These are phyloP conservation scores for Sungouiella blattae DNA, from an alignment of 805 yeast species.

Conservation along the genomic window DNA sequence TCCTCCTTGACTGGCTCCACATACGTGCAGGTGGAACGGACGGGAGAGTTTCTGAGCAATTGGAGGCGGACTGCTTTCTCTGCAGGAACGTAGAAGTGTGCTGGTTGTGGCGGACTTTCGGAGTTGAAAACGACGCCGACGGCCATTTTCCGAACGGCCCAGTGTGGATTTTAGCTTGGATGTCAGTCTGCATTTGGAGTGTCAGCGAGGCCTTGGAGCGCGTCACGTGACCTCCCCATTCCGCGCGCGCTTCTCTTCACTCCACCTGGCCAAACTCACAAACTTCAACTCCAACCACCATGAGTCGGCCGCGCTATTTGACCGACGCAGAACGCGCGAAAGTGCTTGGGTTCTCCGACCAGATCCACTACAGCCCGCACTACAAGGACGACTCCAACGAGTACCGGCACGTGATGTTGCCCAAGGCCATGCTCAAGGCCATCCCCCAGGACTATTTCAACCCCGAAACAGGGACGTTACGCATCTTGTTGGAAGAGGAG, in stretches of 20 bases:
- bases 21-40: background rate
- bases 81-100: background rate
- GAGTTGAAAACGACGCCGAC: background rate
- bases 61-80: background rate
- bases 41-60: background rate
- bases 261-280: too few species aligned
- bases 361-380: slow-evolving; percentile 90
- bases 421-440: slow-evolving; percentile 90
- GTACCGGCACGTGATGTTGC: slow-evolving; percentile 95
- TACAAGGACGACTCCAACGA: slow-evolving; percentile 91
- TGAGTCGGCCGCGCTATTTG: slow-evolving; percentile 58
- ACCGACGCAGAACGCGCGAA: slow-evolving; percentile 82
- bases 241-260: too few species aligned
- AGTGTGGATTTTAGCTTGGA: too few species aligned
- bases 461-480: slow-evolving; percentile 88
- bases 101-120: background rate
- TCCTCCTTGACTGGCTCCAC: background rate
- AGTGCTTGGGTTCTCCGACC: slow-evolving; percentile 85
- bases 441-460: slow-evolving; percentile 94
- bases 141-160: background rate
- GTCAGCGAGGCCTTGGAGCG: too few species aligned
- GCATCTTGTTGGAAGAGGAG: slow-evolving; percentile 89
- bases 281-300: too few species aligned
- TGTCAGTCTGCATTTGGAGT: too few species aligned
- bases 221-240: too few species aligned